Base-by-base conservation (phyloP, 129 eudicot species). In the Flaveria brownii region DNA sequence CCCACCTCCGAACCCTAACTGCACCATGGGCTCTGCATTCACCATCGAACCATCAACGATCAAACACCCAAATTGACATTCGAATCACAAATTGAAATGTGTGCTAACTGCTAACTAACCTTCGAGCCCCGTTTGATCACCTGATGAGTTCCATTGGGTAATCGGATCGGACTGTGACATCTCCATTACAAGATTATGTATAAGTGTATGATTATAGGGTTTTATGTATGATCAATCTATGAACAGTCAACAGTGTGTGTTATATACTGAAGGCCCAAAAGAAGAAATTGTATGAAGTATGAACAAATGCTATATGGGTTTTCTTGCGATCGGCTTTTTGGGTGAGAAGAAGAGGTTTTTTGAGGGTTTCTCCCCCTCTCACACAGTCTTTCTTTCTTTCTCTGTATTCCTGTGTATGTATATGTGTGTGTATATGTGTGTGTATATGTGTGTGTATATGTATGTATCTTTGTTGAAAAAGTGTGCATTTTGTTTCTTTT, bases 21-120 rank as follows among this genome's bases (percentile, higher is more conserved):
- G 89, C 96, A 87, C 82, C 91, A 88, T 82, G 80, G 87, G 87
- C 89, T 88, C 98, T 93, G 90, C 95, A 90, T 91, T 90, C 18
- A 55, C 70, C 79, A 70, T 36, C 41, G 41, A 36, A 73, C 50
- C 49, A 76, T 52, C 63, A 45, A 73, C 42, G 15, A 18, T 47
- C 17, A 56, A 45, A 45, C 50, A 10, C 59, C 45, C 6, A 78
- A 83, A 81, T 73, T 76, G 25, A n/a, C 69, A 20, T 28, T 36
- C 18, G 43, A 71, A 43, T 6, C 47, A 20, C 49, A 74, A 49
- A 78, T 66, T 17, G 72, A 82, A 86, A 76, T 67, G 83, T 71
- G 47, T 14, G 36, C 1, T 43, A 47, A 61, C 77, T 14, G 36
- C 2, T 43, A 47, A 61, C 77, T 69, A 25, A 82, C 98, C 98